Conservation (phyloP, 1,284 basidiomycete genomes). For the Microbotryum lychnidis-dioicae region DNA sequence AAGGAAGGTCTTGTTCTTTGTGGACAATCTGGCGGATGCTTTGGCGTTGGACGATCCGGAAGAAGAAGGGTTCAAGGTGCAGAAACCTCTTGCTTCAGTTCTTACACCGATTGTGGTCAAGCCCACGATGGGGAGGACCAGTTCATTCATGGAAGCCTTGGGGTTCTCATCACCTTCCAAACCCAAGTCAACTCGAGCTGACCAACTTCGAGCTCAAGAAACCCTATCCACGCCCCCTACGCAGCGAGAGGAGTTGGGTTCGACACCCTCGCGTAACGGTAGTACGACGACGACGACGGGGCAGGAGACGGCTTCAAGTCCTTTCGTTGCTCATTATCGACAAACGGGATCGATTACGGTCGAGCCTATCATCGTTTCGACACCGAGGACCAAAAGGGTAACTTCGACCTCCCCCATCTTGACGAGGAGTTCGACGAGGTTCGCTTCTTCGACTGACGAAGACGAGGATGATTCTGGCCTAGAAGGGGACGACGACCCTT, state of each 20-base stretch:
- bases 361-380: conserved; percentile 59
- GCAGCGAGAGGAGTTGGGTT: background rate
- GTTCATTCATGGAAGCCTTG: no score
- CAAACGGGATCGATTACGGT: conserved; percentile 63
- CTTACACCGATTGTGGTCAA: background rate
- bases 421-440: conserved; percentile 51
- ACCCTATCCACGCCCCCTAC: no score
- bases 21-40: conserved; percentile 86
- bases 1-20: conserved; percentile 79
- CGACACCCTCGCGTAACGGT: background rate
- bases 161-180: conserved; percentile 31
- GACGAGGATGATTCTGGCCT: conserved; percentile 2
- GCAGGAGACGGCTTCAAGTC: conserved; percentile 51
- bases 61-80: conserved; percentile 1
- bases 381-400: conserved; percentile 47
- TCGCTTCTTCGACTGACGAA: conserved; percentile 51
- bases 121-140: background rate
- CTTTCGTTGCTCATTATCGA: conserved; percentile 77
- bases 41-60: conserved; percentile 47
- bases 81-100: background rate
- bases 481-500: conserved; percentile 22
- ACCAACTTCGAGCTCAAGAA: no score
- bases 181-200: background rate
- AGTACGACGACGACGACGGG: conserved; percentile 36
- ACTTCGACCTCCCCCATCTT: conserved; percentile 37